Conservation (phyloP, 371 early-diverging fungal genomes). For the Zopfochytrium polystomum region DNA sequence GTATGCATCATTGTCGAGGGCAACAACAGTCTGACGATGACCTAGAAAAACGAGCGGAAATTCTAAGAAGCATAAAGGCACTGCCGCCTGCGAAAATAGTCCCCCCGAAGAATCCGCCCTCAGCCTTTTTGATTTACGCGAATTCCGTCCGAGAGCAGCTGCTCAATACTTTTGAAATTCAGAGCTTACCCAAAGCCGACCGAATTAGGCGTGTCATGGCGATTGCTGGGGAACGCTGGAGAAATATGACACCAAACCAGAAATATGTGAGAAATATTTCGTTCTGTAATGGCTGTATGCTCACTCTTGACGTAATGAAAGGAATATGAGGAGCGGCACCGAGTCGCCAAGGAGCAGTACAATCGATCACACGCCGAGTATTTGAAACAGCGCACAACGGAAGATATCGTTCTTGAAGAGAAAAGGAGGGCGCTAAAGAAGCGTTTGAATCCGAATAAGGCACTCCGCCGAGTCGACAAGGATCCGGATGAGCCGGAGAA, state of each 20-base stretch:
- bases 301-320: conserved; percentile 23
- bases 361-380: not conserved
- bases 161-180: not conserved
- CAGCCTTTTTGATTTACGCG: too few relatives aligned
- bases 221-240: not conserved
- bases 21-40: too few relatives aligned
- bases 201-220: not conserved
- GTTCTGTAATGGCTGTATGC: not conserved
- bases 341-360: conserved; percentile 2
- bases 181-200: not conserved
- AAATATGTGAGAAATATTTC: not conserved
- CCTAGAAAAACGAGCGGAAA: too few relatives aligned
- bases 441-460: conserved; percentile 7
- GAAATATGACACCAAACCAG: not conserved
- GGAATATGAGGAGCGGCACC: conserved; percentile 2
- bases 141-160: not conserved
- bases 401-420: conserved; percentile 5
- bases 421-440: conserved; percentile 6
- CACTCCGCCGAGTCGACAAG: not conserved
- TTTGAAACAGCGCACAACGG: not conserved
- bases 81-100: too few relatives aligned
- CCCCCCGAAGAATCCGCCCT: too few relatives aligned
- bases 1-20: too few relatives aligned
- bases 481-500: conserved; percentile 7
- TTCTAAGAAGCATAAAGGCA: too few relatives aligned